Evolutionary conservation across 371 early-diverging fungal genomes (phyloP).

Genomic region (Actinomortierella ambigua): DNA sequence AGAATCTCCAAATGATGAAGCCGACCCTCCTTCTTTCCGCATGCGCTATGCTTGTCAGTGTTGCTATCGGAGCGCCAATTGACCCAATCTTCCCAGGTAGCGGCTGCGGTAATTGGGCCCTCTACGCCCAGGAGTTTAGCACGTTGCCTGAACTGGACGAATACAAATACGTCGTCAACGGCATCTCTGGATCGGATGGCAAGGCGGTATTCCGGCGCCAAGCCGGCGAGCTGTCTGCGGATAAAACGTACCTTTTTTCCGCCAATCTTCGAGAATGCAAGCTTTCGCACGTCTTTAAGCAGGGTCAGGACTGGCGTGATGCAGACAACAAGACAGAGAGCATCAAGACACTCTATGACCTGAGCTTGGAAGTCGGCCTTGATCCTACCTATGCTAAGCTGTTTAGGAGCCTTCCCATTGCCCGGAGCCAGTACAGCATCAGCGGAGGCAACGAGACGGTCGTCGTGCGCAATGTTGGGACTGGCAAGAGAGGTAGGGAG

Average conservation of each 20-base stretch:
- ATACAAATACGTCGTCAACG: constrained; percentile 14
- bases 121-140: too few relatives aligned
- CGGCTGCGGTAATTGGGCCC: too few relatives aligned
- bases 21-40: not conserved
- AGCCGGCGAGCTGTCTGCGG: not conserved
- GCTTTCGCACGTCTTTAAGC: constrained; percentile 10
- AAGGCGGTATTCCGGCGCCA: constrained; percentile 22
- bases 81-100: too few relatives aligned
- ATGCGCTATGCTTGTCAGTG: constrained; percentile 14
- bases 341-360: constrained; percentile 12
- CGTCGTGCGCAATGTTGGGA: constrained; percentile 4
- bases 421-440: constrained; percentile 7
- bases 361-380: constrained; percentile 17
- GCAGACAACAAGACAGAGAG: constrained; percentile 6
- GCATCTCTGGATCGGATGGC: constrained; percentile 9
- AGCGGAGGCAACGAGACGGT: constrained; percentile 10
- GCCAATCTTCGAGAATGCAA: constrained; percentile 10
- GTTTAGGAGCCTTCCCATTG: constrained; percentile 14
- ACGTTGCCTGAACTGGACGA: constrained; percentile 11
- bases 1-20: constrained; percentile 1
- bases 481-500: constrained; percentile 12
- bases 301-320: constrained; percentile 13
- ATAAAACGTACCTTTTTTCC: constrained; percentile 13
- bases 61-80: constrained; percentile 1
- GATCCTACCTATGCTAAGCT: constrained; percentile 10